These are phyloP conservation scores for Gossypium lobatum DNA, from an alignment of 441 rosid genomes.

Conservation along the genomic window DNA sequence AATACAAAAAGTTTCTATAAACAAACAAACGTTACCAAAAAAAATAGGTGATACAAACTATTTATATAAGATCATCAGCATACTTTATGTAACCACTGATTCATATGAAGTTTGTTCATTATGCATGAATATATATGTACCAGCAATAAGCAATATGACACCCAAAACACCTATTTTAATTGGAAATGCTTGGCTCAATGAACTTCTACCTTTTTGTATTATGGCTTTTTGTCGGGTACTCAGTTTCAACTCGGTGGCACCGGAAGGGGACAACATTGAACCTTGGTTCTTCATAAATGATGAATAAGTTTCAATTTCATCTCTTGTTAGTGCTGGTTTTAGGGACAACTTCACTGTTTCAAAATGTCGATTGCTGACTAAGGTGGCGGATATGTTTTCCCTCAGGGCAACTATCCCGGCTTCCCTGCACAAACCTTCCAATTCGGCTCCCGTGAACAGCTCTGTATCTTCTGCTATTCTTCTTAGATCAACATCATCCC, in stretches of 20 bases:
- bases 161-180: conserved; percentile 31
- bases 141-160: conserved; percentile 30
- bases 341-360: conserved; percentile 50
- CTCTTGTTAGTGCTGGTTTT: conserved; percentile 67
- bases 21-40: background rate
- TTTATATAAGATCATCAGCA: background rate
- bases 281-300: conserved; percentile 43
- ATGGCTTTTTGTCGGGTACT: background rate
- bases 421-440: conserved; percentile 79
- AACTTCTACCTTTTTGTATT: conserved; percentile 19
- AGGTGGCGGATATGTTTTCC: conserved; percentile 62
- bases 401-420: conserved; percentile 81
- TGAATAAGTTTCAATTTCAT: conserved; percentile 53
- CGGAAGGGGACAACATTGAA: background rate
- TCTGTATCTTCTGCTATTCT: conserved; percentile 72
- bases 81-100: conserved; percentile 24
- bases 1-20: too few relatives aligned
- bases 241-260: conserved; percentile 11
- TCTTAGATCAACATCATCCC: conserved; percentile 57
- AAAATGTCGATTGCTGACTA: conserved; percentile 62
- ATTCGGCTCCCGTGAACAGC: conserved; percentile 81
- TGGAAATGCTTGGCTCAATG: conserved; percentile 16
- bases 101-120: conserved; percentile 16
- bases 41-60: background rate
- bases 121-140: conserved; percentile 28